Conservation (phyloP, 225 moss, liverwort and hornwort genomes). For the Physcomitrellopsis africana region DNA sequence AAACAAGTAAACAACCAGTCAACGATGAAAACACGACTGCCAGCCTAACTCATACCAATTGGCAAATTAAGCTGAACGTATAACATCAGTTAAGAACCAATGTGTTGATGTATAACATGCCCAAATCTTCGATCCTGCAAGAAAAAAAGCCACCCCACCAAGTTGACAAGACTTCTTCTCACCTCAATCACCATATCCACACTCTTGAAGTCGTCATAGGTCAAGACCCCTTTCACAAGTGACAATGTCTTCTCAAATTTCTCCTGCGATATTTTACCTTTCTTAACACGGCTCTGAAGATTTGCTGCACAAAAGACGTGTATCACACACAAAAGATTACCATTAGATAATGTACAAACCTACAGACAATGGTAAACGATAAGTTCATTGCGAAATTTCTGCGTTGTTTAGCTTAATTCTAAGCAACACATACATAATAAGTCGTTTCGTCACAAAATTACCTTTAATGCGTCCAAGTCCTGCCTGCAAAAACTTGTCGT, state of each 20-base stretch:
- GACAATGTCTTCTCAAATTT: slow-evolving; percentile 75
- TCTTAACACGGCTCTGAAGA: slow-evolving; percentile 90
- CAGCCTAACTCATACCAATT: not conserved
- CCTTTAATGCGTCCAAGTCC: slow-evolving; percentile 83
- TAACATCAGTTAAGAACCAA: slow-evolving; percentile 2
- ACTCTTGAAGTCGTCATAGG: slow-evolving; percentile 82
- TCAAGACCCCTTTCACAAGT: slow-evolving; percentile 78
- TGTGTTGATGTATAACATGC: not conserved
- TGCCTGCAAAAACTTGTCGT: slow-evolving; percentile 82
- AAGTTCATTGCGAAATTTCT: slow-evolving; percentile 5
- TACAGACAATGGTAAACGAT: slow-evolving; percentile 1
- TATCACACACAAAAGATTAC: slow-evolving; percentile 13
- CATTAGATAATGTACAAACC: slow-evolving; percentile 8
- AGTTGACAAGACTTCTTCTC: slow-evolving; percentile 10
- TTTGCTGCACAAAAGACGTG: slow-evolving; percentile 61
- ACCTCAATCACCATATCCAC: slow-evolving; percentile 98
- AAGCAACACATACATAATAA: slow-evolving; percentile 16
- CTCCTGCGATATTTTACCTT: slow-evolving; percentile 90
- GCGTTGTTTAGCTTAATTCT: not conserved
- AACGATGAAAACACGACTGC: not conserved
- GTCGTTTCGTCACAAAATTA: slow-evolving; percentile 29
- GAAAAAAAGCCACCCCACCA: too few relatives aligned
- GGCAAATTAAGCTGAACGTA: slow-evolving; percentile 6
- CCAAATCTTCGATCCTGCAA: not conserved
- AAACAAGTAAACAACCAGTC: slow-evolving; percentile 26